A percentile compares a stretch with the other conserved stretches of the same genome.
These are phyloP conservation scores for Mesembryanthemum crystallinum DNA, from an alignment of 148 eudicot genomes.

Conservation along the genomic window DNA sequence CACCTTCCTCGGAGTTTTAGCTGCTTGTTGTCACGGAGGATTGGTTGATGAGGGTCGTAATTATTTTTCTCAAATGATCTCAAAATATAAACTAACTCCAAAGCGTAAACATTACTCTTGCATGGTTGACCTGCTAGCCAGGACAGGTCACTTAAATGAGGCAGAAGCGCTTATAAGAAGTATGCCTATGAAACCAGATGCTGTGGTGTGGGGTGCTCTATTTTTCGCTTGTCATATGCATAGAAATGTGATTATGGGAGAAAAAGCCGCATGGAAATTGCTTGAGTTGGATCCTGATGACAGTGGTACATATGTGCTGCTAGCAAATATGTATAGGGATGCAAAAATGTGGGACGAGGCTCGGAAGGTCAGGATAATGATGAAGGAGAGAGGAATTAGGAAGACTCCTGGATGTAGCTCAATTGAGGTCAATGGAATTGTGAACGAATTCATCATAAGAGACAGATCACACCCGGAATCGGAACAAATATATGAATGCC, in stretches of 20 bases:
- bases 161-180: slow-evolving; percentile 51
- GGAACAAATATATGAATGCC: slow-evolving; percentile 42
- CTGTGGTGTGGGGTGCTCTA: slow-evolving; percentile 55
- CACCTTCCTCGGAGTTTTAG: slow-evolving; percentile 48
- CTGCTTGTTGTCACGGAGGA: slow-evolving; percentile 73
- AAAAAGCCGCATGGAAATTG: slow-evolving; percentile 57
- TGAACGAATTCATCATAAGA: slow-evolving; percentile 48
- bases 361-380: slow-evolving; percentile 47
- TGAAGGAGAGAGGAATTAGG: slow-evolving; percentile 45
- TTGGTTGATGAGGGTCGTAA: slow-evolving; percentile 52
- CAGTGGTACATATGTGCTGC: slow-evolving; percentile 52
- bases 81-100: slow-evolving; percentile 44
- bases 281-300: slow-evolving; percentile 62
- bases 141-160: slow-evolving; percentile 56
- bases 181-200: slow-evolving; percentile 62
- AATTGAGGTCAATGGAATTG: slow-evolving; percentile 52
- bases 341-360: slow-evolving; percentile 63
- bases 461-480: slow-evolving; percentile 50
- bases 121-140: slow-evolving; percentile 67
- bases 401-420: slow-evolving; percentile 69
- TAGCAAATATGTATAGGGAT: slow-evolving; percentile 60
- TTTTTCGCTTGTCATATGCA: slow-evolving; percentile 56
- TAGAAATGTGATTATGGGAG: slow-evolving; percentile 53
- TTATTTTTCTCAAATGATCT: slow-evolving; percentile 48
- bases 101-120: slow-evolving; percentile 55